Conservation (phyloP, 805 yeast species). For the Pichia heedii region DNA sequence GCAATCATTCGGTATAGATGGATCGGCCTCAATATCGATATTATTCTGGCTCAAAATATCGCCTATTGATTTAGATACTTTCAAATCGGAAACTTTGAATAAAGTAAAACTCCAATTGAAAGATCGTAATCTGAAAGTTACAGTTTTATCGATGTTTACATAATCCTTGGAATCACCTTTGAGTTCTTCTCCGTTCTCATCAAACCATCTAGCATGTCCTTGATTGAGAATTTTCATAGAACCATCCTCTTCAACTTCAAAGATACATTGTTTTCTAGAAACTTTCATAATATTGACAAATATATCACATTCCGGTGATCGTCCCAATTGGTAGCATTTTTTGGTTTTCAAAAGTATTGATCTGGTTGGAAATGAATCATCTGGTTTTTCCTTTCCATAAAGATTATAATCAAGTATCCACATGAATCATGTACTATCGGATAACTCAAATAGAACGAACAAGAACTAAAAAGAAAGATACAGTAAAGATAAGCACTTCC, state of each 20-base stretch:
- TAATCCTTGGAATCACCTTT: not conserved
- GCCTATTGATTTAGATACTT: not conserved
- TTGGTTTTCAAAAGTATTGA: not conserved
- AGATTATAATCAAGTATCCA: not conserved
- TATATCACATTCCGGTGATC: constrained; percentile 1
- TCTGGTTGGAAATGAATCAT: not conserved
- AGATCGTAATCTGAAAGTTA: not conserved
- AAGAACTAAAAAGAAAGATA: too few species aligned
- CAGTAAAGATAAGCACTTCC: too few species aligned
- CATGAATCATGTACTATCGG: not conserved
- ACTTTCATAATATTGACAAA: constrained; percentile 2
- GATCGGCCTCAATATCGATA: not conserved
- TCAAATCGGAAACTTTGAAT: not conserved
- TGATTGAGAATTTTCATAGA: not conserved
- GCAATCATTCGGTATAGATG: not conserved
- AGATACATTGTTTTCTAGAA: constrained; percentile 2
- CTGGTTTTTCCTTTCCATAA: not conserved
- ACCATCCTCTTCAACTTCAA: not conserved
- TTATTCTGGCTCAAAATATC: not conserved
- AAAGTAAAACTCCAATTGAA: constrained; percentile 2
- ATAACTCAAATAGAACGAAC: too few species aligned
- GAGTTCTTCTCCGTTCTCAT: not conserved
- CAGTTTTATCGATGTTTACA: not conserved
- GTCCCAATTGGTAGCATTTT: not conserved
- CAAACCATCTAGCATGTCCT: constrained; percentile 4